Evolutionary conservation across 1,284 basidiomycete species (phyloP), one percentile per base, ranked within the genome.

Genomic region (Apiotrichum mycotoxinovorans): DNA sequence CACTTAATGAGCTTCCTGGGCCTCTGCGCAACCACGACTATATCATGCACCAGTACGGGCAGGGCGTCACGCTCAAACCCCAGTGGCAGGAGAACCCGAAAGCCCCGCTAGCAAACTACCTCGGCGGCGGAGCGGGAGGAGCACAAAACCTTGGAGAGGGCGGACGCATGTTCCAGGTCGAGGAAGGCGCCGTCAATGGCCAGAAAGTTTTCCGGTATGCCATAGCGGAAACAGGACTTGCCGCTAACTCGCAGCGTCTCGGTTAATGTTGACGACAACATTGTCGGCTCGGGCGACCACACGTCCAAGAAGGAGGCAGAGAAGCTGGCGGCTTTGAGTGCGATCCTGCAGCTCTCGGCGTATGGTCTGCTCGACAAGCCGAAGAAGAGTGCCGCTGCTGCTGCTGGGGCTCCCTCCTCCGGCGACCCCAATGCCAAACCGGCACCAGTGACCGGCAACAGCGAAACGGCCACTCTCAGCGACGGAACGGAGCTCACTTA

Each of bases 271-370:
- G 68, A 72, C 52, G 38, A 52, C 3, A 47, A 61, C n/a, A 68
- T 81, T 44, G 44, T 75, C 30, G 81, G 80, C 11, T 71, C 79
- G 4, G 69, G 92, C 80, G 93, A 97, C 71, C 79, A 81, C 52
- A n/a, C 78, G 1, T 79, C 75, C 11, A 84, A 81, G 68, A 88
- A 87, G 65, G 83, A 87, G 33, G 87, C 92, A 2, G 85, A 89
- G 67, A 83, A 83, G 69, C 77, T 91, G 4, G 89, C 90, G 3
- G 86, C 87, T 0, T 75, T 91, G 17, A 85, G 85, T 51, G 86
- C 85, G 7, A 74, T 87, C 45, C 82, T 87, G 66, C 87, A 92
- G 68, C 71, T 93, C 14, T 79, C 85, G 45, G 73, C 76, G n/a
- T 70, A 79, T 20, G 84, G 84, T 22, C 66, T 87, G 62, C 62